Conservation (phyloP, 2,329 filamentous ascomycete species). For the Fusarium nurragi region DNA sequence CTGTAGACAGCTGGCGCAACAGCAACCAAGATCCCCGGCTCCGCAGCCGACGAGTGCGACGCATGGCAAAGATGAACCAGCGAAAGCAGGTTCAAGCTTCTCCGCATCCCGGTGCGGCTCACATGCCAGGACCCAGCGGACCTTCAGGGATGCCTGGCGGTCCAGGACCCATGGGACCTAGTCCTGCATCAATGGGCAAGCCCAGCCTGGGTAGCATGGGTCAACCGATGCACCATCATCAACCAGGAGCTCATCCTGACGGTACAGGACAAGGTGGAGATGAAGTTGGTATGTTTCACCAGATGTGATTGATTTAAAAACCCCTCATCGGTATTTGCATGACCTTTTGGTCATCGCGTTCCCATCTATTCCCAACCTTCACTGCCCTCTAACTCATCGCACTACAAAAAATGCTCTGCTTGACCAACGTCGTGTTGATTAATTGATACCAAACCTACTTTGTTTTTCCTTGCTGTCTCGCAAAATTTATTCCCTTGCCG, state of each 20-base stretch:
- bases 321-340: conserved; percentile 52
- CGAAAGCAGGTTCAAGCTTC: conserved; percentile 75
- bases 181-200: conserved; percentile 68
- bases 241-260: conserved; percentile 51
- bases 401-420: conserved; percentile 37
- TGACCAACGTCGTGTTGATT: conserved; percentile 47
- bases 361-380: conserved; percentile 31
- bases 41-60: conserved; percentile 87
- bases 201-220: conserved; percentile 74
- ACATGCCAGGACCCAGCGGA: conserved; percentile 74
- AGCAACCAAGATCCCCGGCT: conserved; percentile 96
- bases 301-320: conserved; percentile 73
- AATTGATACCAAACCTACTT: conserved; percentile 52
- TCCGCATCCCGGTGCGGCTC: conserved; percentile 63
- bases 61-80: conserved; percentile 95
- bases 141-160: conserved; percentile 71
- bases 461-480: conserved; percentile 31
- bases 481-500: conserved; percentile 36
- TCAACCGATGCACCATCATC: conserved; percentile 75
- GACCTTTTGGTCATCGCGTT: conserved; percentile 36
- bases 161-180: conserved; percentile 69
- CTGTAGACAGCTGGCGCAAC: conserved; percentile 98
- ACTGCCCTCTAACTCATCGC: conserved; percentile 10
- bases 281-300: conserved; percentile 98
- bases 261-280: conserved; percentile 74